A percentile compares a stretch with the other conserved stretches of the same genome.
Conservation (phyloP, 805 yeast genomes). For the Kazachstania taianensis region DNA sequence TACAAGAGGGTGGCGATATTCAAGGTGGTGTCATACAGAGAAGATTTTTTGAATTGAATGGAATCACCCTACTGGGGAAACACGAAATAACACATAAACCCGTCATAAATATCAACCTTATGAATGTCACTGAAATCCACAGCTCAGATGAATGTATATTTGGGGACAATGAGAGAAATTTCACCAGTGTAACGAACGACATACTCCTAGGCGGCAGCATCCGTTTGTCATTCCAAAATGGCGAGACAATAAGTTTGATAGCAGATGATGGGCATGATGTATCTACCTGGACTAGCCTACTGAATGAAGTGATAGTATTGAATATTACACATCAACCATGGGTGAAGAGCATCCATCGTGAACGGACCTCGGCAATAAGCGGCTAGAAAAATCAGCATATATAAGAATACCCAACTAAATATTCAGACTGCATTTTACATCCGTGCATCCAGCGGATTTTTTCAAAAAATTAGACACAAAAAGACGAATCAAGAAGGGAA, state of each 20-base stretch:
- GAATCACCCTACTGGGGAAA: conserved; percentile 63
- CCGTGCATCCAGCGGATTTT: too few relatives aligned
- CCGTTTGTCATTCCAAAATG: conserved; percentile 64
- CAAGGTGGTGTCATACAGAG: conserved; percentile 37
- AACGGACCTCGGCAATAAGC: too few relatives aligned
- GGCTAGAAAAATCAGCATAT: too few relatives aligned
- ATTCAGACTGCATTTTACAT: too few relatives aligned
- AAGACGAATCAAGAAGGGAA: too few relatives aligned
- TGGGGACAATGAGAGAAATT: conserved; percentile 38
- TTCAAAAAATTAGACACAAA: too few relatives aligned
- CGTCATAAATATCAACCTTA: conserved; percentile 63
- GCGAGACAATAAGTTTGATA: conserved; percentile 72
- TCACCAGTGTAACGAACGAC: conserved; percentile 46
- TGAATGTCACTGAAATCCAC: conserved; percentile 43
- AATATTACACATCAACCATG: conserved; percentile 54
- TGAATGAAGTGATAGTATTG: conserved; percentile 47
- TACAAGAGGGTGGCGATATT: conserved; percentile 90
- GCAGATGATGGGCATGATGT: conserved; percentile 56
- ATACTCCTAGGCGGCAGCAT: conserved; percentile 61
- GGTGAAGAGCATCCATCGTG: too few relatives aligned
- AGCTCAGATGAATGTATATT: conserved; percentile 24
- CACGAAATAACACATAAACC: conserved; percentile 59
- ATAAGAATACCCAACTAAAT: too few relatives aligned
- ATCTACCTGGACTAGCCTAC: conserved; percentile 49
- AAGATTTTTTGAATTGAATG: conserved; percentile 62